These are phyloP conservation scores for Geotrichum armillariae DNA, from an alignment of 1,139 yeast genomes.

Conservation along the genomic window DNA sequence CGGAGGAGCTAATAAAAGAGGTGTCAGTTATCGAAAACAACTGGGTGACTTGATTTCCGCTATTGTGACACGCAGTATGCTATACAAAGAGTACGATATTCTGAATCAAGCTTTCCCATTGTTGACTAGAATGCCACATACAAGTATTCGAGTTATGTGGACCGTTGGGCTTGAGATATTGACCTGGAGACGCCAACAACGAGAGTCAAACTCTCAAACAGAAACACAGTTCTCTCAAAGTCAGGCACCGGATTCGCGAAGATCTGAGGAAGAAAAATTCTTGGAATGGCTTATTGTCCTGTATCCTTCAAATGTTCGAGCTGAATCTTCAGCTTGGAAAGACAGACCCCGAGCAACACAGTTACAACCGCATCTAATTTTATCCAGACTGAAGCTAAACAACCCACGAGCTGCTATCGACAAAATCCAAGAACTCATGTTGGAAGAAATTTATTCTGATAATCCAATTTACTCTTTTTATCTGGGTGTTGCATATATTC, in stretches of 20 bases:
- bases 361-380: conserved; percentile 26
- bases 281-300: conserved; percentile 33
- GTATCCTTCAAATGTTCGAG: conserved; percentile 16
- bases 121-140: conserved; percentile 43
- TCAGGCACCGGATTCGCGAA: too few relatives aligned
- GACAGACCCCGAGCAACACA: conserved; percentile 27
- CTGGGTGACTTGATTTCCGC: not conserved
- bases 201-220: conserved; percentile 20
- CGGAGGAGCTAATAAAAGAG: not conserved
- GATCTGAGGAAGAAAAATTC: conserved; percentile 31
- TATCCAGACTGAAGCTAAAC: conserved; percentile 28
- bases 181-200: conserved; percentile 29
- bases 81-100: conserved; percentile 44
- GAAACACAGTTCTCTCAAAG: too few relatives aligned
- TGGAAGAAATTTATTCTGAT: conserved; percentile 48
- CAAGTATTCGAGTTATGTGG: conserved; percentile 49
- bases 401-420: conserved; percentile 30
- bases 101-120: conserved; percentile 47
- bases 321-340: conserved; percentile 13
- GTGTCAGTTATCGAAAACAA: not conserved
- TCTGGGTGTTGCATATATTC: conserved; percentile 32
- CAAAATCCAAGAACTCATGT: conserved; percentile 43
- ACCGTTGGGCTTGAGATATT: conserved; percentile 46
- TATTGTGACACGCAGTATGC: conserved; percentile 25
- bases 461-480: conserved; percentile 45